These are phyloP conservation scores for Evansstolkia leycettana DNA, from an alignment of 495 filamentous ascomycete genomes.

Conservation along the genomic window DNA sequence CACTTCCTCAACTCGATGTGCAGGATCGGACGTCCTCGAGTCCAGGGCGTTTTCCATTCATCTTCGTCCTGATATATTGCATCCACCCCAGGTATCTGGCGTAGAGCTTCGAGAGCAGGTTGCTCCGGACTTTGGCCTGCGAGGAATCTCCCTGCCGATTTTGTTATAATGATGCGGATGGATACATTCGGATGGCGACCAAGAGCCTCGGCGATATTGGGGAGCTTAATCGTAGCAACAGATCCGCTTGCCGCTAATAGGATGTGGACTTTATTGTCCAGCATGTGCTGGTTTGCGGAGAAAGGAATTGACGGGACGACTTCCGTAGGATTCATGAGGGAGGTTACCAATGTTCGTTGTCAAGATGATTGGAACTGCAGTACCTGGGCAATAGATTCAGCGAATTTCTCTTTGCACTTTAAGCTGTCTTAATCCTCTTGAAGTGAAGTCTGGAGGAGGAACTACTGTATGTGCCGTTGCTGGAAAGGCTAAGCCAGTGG, in stretches of 20 bases:
- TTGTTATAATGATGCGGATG: conserved; percentile 68
- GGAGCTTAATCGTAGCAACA: conserved; percentile 86
- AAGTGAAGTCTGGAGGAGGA: no score
- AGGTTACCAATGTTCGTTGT: no score
- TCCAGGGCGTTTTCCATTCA: conserved; percentile 70
- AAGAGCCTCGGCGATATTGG: conserved; percentile 52
- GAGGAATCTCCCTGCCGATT: conserved; percentile 60
- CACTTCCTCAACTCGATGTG: conserved; percentile 77
- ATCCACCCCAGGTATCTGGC: conserved; percentile 46
- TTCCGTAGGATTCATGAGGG: no score
- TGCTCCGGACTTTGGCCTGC: conserved; percentile 56
- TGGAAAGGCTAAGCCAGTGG: no score
- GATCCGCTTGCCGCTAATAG: conserved; percentile 66
- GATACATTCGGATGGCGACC: conserved; percentile 45
- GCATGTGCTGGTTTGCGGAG: background rate
- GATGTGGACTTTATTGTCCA: conserved; percentile 62
- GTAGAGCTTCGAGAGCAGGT: conserved; percentile 43
- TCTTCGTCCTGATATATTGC: conserved; percentile 64
- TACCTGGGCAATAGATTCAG: no score
- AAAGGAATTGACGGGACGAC: no score
- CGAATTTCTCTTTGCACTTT: no score
- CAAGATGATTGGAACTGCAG: no score
- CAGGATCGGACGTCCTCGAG: conserved; percentile 45
- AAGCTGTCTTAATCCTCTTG: no score
- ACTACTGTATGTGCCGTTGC: no score